Base-by-base conservation (phyloP, 1,284 basidiomycete genomes). In the Singerocomus inundabilis region DNA sequence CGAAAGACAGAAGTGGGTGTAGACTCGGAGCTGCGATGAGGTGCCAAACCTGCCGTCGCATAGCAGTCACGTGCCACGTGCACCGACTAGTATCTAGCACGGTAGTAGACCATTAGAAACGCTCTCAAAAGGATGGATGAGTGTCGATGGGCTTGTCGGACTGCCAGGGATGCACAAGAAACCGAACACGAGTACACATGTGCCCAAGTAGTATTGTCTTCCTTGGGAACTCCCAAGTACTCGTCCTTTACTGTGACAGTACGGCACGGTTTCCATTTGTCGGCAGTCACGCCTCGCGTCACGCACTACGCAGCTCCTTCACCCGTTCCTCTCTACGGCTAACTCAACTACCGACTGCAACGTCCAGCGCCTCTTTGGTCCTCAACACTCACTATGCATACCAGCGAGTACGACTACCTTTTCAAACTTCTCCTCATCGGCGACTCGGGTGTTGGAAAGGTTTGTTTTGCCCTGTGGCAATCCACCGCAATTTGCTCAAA, bases 401-500 rank as follows among this genome's bases (percentile, higher is more conserved):
- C 91, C 67, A 88, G 87, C 73, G 93, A 93, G 75, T 96, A 96
- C 84, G 93, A 97, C 77, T 95, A 92, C 67, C 91, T 97, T 70
- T 97, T 97, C 84, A 96, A 96, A 81, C 91, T 98, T 59, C 84
- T 91, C 67, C 85, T 91, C 72, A 91, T 91, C 58, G 89, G 88
- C 52, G 87, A 91, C 79, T 98, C 96, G 60, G 96, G 97, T 76
- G 96, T 98, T 62, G 96, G 96, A 69, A 95, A 95, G 84, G 88
- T 89, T 53, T 55, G 76, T 74, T 28, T 38, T 51, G 38, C 47
- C 39, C 48, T 51, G 43, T 57, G 32, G 43, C 56, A 47, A 47
- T 34, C 35, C 41, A 37, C 15, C 26, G 40, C 49, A 44, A 30
- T 33, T 44, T 46, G 31, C 52, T 66, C 51, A 66, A 44, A 42